Base-by-base conservation (phyloP, 73 alveolate genomes). In the Tetrahymena borealis region DNA sequence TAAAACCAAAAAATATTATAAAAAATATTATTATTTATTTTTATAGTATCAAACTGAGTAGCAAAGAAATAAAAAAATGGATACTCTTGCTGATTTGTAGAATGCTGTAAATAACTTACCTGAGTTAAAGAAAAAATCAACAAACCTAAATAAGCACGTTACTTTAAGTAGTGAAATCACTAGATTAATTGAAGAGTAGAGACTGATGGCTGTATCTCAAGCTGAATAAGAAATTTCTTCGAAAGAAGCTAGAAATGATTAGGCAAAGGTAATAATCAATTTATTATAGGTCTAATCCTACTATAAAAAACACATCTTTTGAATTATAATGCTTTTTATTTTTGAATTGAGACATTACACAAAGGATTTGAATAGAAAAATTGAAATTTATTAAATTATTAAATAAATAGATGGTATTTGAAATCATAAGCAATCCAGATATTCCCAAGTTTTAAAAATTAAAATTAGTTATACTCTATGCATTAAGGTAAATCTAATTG, bases 61-160 rank as follows among this genome's bases (percentile, higher is more conserved):
- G 77, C 90, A 93, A 85, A 92, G 91, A 33, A 93, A 91, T 39
- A 92, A 79, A 16, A 40, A 93, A 37, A 93, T 93, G 24, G 91
- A 93, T 85, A 79, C 95, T 24, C 91, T 93, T 38, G 95, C 90
- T 39, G 95, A 93, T 93, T 39, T 93, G 91, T 31, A 93, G 35
- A 93, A 42, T 28, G 95, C 95, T 39, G 95, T 93, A 13, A 92
- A 93, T 40, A 93, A 77, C 33, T 79, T 93, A 31, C 95, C 95
- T 28, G 95, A 93, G 40, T 79, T 93, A 28, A 93, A 90, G 28
- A 93, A 93, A 18, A 79, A 39, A 78, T 79, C 91, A 39, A 60
- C 79, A 24, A 97, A 98, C 93, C 98, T 98, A 31, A 95, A 98
- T 37, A 98, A 98, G 95, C 99, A 98, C 79, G 99, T 98, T 42